phyloP scores from a whole-genome alignment of 2,329 filamentous ascomycete species.

The Neurospora sp. region DNA sequence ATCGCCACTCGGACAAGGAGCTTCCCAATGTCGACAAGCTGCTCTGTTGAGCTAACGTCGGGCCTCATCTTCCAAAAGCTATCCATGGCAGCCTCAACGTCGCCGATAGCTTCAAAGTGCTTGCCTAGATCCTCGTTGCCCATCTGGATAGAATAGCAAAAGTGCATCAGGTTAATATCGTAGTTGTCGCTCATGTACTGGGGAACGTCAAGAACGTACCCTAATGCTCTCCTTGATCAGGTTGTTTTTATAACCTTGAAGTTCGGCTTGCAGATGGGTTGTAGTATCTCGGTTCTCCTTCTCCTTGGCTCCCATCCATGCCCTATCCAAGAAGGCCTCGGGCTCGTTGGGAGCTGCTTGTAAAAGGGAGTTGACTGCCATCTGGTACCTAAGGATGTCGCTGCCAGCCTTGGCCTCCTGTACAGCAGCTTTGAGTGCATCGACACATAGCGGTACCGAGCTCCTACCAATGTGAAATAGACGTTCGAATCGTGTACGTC shows the following conservation, averaged over 20 bases:
- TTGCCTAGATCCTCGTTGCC: conserved; percentile 85
- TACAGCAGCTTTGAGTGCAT: conserved; percentile 72
- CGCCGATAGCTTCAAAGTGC: conserved; percentile 71
- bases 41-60: conserved; percentile 72
- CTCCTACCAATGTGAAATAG: conserved; percentile 71
- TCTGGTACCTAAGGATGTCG: conserved; percentile 62
- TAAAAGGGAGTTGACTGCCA: conserved; percentile 55
- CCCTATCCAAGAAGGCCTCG: conserved; percentile 55
- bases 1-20: conserved; percentile 68
- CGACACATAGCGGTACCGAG: conserved; percentile 64
- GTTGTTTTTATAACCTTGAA: conserved; percentile 94
- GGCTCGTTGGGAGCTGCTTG: conserved; percentile 55
- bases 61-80: conserved; percentile 81
- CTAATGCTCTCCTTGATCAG: conserved; percentile 94
- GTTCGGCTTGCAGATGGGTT: conserved; percentile 67
- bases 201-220: conserved; percentile 36
- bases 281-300: conserved; percentile 60
- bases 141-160: conserved; percentile 48
- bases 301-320: conserved; percentile 65
- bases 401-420: conserved; percentile 64
- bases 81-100: conserved; percentile 62
- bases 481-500: conserved; percentile 70
- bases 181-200: background rate
- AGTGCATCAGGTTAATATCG: conserved; percentile 1
- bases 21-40: conserved; percentile 73